Evolutionary conservation across 2,329 filamentous ascomycete genomes (phyloP).

Genomic region (Rhinocladiella similis): DNA sequence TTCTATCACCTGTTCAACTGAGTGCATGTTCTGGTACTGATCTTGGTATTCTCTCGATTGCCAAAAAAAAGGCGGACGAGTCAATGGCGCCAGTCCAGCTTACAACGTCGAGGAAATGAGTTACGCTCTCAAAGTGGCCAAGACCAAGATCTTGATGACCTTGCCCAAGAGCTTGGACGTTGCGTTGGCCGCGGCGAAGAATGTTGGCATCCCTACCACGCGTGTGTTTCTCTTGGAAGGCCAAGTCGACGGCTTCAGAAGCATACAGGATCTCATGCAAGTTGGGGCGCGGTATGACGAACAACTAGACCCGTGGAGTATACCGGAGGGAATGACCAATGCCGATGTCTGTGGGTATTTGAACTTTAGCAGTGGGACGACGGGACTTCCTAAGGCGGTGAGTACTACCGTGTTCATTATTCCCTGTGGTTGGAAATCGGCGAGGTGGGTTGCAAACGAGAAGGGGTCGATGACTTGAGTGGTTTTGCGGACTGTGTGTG

Average conservation of each 20-base stretch:
- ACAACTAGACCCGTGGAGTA: conserved; percentile 44
- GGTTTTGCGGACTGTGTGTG: no score
- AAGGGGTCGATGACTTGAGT: no score
- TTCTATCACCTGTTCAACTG: no score
- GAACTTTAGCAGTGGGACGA: conserved; percentile 75
- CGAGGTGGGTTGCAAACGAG: no score
- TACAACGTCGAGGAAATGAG: conserved; percentile 70
- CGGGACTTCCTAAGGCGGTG: conserved; percentile 80
- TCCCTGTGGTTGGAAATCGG: no score
- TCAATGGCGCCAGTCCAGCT: conserved; percentile 63
- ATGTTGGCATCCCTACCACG: conserved; percentile 54
- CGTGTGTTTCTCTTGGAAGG: conserved; percentile 61
- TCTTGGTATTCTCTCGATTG: no score
- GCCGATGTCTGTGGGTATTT: conserved; percentile 47
- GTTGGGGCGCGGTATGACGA: conserved; percentile 32
- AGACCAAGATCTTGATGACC: conserved; percentile 45
- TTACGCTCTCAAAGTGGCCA: conserved; percentile 60
- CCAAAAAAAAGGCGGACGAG: conserved; percentile 55
- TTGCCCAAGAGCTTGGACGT: conserved; percentile 46
- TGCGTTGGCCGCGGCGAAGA: conserved; percentile 54
- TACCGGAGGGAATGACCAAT: conserved; percentile 56
- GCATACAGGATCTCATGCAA: conserved; percentile 35
- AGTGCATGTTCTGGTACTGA: no score
- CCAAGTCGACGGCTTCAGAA: conserved; percentile 50
- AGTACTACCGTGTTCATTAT: no score